Evolutionary conservation across 169 alveolate species (phyloP).

Genomic region (Plasmodium vinckei): DNA sequence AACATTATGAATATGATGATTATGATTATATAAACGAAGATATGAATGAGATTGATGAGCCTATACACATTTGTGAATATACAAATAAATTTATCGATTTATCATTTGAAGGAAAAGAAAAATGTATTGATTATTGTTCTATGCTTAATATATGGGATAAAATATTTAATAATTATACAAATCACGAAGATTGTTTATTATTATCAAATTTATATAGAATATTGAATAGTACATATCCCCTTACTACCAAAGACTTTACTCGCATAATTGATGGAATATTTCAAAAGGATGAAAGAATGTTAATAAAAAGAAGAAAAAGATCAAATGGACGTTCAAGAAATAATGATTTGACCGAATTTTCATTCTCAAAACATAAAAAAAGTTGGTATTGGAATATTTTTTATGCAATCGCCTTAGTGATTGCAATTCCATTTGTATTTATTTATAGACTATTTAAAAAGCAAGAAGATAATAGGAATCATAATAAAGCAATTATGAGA

Average conservation of each 20-base stretch:
- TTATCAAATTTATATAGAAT: conserved; percentile 41
- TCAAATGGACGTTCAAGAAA: conserved; percentile 9
- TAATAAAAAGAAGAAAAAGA: conserved; percentile 43
- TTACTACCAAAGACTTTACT: conserved; percentile 39
- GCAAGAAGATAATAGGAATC: conserved; percentile 23
- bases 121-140: conserved; percentile 68
- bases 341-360: conserved; percentile 31
- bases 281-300: conserved; percentile 20
- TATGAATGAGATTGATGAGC: background rate
- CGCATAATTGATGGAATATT: conserved; percentile 3
- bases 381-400: conserved; percentile 71
- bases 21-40: background rate
- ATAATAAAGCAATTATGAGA: conserved; percentile 26
- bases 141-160: conserved; percentile 66
- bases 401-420: conserved; percentile 43
- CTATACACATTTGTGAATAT: conserved; percentile 58
- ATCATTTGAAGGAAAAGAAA: conserved; percentile 64
- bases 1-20: background rate
- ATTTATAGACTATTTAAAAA: conserved; percentile 45
- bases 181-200: conserved; percentile 40
- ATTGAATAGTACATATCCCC: conserved; percentile 28
- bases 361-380: conserved; percentile 27
- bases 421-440: conserved; percentile 58
- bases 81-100: conserved; percentile 62
- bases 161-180: conserved; percentile 42